Evolutionary conservation across 129 eudicot species (phyloP), one percentile per base, ranked within the genome.

Genomic region (Flaveria brownii): DNA sequence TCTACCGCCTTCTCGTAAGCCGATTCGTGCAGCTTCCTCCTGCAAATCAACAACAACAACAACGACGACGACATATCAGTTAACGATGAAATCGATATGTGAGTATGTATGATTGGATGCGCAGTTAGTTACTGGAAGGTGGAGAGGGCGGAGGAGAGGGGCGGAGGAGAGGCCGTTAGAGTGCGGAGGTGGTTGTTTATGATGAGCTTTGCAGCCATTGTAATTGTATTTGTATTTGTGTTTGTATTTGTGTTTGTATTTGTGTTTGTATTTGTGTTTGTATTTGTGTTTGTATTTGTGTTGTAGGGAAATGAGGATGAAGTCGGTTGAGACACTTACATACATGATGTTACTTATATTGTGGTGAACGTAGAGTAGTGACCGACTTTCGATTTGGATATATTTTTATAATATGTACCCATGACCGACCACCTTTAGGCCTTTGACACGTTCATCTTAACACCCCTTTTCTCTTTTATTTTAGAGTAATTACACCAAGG

Each of bases 1-100:
- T 63, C 82, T 63, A 77, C 78, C 20, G 64, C 78, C 75, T 82
- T 82, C 59, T 71, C 82, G 46, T 82, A 82, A 14, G 81, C 78
- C 17, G 85, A 61, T 63, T 73, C 85, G 51, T 82, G 78, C 75
- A 82, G 28, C 10, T 17, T 72, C 70, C 70, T 64, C 70, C 82
- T 82, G 78, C 12, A 55, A 7, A 22, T n/a, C 11, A 49, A 25
- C 33, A 28, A 28, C 33, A 4, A 2, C 2, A 51, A 71, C 20
- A 10, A 1, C 9, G 39, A 0, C 2, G 6, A 52, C 3, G 14
- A 30, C 3, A 30, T 30, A 30, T 30, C 5, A 30, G 4, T 30
- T 30, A 30, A 13, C 23, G 13, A 5, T 59, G 30, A 13, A 43
- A 46, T 18, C 1, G 52, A 66, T 42, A 30, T 30, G 36, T 4